Percentiles rank a stretch among this genome's conserved stretches.
These are phyloP conservation scores for Vitis hybrid DNA, from an alignment of 177 flowering plant genomes.

Conservation along the genomic window DNA sequence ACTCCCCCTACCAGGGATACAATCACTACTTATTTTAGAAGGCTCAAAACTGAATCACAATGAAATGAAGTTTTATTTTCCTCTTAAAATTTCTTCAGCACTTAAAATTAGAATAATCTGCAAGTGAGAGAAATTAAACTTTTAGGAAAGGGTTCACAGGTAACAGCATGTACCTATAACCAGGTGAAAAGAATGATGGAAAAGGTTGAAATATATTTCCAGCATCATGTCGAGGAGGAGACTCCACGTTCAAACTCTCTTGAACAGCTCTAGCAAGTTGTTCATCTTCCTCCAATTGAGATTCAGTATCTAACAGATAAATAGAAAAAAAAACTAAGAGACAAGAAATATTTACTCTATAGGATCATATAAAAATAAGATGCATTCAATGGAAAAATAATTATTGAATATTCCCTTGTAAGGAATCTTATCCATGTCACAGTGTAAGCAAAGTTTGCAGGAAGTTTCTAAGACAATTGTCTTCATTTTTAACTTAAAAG, in stretches of 20 bases:
- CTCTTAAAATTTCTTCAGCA: background rate
- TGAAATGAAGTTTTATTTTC: background rate
- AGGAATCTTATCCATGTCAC: background rate
- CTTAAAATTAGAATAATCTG: background rate
- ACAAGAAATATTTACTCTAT: background rate
- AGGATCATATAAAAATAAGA: too few relatives aligned
- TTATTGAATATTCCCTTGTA: background rate
- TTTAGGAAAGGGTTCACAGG: background rate
- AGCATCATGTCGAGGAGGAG: constrained; percentile 47
- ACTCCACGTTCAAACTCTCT: constrained; percentile 71
- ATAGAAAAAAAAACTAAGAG: background rate
- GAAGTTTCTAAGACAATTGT: background rate
- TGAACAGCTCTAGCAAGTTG: constrained; percentile 89
- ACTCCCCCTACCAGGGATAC: too few relatives aligned
- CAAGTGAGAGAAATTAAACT: background rate
- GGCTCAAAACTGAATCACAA: background rate
- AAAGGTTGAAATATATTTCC: constrained; percentile 18
- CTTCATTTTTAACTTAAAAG: too few relatives aligned
- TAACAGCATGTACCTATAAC: constrained; percentile 37
- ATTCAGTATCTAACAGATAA: constrained; percentile 31
- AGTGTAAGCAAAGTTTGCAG: background rate
- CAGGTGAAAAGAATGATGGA: constrained; percentile 35
- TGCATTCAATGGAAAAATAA: too few relatives aligned
- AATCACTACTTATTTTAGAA: background rate
- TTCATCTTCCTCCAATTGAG: constrained; percentile 79